These are phyloP conservation scores for Pittosporum tobira DNA, from an alignment of 129 eudicot species.

Conservation along the genomic window DNA sequence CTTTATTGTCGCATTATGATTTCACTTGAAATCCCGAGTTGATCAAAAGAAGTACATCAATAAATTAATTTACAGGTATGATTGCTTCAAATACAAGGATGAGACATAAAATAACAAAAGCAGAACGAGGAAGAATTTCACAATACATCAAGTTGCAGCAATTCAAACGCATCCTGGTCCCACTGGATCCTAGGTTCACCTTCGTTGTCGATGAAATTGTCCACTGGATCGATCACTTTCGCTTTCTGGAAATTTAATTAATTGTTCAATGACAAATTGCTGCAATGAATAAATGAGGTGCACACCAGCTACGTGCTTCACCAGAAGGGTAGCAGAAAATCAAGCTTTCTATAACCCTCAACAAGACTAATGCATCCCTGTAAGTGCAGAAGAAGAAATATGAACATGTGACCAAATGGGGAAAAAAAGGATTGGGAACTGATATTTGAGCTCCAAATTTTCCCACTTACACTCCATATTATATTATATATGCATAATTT, in stretches of 20 bases:
- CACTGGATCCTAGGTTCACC: background rate
- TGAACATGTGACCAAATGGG: conserved; percentile 4
- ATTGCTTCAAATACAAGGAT: background rate
- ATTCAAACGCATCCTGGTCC: conserved; percentile 8
- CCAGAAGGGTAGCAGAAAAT: background rate
- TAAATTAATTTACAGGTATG: conserved; percentile 10
- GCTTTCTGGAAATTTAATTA: too few relatives aligned
- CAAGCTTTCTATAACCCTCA: conserved; percentile 5
- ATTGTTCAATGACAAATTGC: background rate
- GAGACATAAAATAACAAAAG: background rate
- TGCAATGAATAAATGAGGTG: conserved; percentile 2
- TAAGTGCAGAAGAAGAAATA: background rate
- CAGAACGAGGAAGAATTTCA: conserved; percentile 22
- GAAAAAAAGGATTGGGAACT: background rate
- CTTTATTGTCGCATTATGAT: background rate
- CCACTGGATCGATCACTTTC: background rate
- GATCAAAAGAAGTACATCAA: background rate
- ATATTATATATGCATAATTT: too few relatives aligned
- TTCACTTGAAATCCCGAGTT: background rate
- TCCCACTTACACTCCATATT: too few relatives aligned
- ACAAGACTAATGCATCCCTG: conserved; percentile 3
- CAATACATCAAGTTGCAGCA: conserved; percentile 16
- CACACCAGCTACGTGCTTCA: conserved; percentile 11
- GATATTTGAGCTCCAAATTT: too few relatives aligned
- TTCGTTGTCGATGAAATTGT: conserved; percentile 3